Percentiles rank a stretch among this genome's conserved stretches.
Conservation (phyloP, 805 yeast genomes). For the Ogataea dorogensis region DNA sequence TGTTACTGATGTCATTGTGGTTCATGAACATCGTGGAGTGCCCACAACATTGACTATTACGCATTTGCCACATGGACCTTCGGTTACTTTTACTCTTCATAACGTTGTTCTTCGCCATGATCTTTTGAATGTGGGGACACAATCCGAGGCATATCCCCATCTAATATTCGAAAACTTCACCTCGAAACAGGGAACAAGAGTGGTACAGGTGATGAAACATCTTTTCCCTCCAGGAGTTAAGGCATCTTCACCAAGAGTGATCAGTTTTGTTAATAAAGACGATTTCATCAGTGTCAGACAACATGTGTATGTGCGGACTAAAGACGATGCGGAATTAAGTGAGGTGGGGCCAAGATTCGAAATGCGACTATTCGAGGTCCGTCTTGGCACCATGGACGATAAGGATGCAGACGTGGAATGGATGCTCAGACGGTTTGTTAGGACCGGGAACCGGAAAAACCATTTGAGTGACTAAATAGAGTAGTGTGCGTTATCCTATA, state of each 20-base stretch:
- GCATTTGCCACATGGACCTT: slow-evolving; percentile 98
- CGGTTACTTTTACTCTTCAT: slow-evolving; percentile 90
- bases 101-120: slow-evolving; percentile 95
- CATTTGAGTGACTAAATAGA: slow-evolving; percentile 47
- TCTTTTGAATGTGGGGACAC: slow-evolving; percentile 78
- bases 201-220: slow-evolving; percentile 77
- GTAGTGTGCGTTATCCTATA: slow-evolving; percentile 4
- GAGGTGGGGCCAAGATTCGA: slow-evolving; percentile 99
- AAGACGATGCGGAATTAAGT: slow-evolving; percentile 85
- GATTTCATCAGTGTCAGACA: slow-evolving; percentile 95
- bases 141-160: slow-evolving; percentile 91
- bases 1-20: slow-evolving; percentile 76
- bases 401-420: slow-evolving; percentile 98
- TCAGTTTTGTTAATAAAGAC: slow-evolving; percentile 84
- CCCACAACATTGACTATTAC: slow-evolving; percentile 91
- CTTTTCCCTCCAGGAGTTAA: slow-evolving; percentile 97
- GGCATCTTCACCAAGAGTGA: slow-evolving; percentile 84
- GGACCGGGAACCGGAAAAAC: slow-evolving; percentile 95
- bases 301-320: slow-evolving; percentile 87
- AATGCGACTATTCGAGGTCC: slow-evolving; percentile 86
- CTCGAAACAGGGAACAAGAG: slow-evolving; percentile 77
- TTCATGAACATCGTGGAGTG: slow-evolving; percentile 97
- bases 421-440: slow-evolving; percentile 87
- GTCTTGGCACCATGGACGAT: slow-evolving; percentile 88
- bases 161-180: slow-evolving; percentile 88